phyloP scores from a whole-genome alignment of 768 basidiomycete genomes.

The Auriculariales sp. region DNA sequence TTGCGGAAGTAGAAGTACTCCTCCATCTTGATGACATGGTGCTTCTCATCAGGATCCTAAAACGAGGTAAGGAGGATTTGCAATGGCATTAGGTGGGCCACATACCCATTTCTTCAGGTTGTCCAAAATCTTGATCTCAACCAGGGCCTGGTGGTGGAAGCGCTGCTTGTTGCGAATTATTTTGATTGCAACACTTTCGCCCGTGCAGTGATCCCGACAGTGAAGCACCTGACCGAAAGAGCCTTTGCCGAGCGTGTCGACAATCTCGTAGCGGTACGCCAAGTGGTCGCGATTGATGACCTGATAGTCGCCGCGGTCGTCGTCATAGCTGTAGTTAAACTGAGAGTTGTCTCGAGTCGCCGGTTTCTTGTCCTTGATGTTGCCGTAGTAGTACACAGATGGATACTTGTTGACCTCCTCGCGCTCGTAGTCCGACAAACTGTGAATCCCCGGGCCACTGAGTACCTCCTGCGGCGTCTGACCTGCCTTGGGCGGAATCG shows the following conservation, averaged over 20 bases:
- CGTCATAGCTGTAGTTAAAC: conserved; percentile 93
- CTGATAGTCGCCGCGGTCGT: conserved; percentile 94
- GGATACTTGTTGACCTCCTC: conserved; percentile 85
- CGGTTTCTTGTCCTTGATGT: conserved; percentile 67
- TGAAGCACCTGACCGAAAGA: conserved; percentile 96
- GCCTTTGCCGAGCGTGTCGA: conserved; percentile 89
- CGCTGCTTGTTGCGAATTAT: conserved; percentile 99
- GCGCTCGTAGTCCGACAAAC: conserved; percentile 76
- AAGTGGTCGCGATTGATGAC: conserved; percentile 86
- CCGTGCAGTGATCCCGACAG: conserved; percentile 90
- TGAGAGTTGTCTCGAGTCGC: conserved; percentile 56
- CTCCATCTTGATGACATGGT: conserved; percentile 95
- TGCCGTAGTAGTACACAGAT: conserved; percentile 69
- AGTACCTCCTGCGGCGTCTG: conserved; percentile 60
- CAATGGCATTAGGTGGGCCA: conserved; percentile 4
- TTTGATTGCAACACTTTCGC: conserved; percentile 95
- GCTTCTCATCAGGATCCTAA: conserved; percentile 91
- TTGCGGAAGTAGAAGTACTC: conserved; percentile 97
- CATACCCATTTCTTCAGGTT: conserved; percentile 94
- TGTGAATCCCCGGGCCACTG: conserved; percentile 47
- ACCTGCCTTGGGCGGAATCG: conserved; percentile 52
- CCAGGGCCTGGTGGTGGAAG: conserved; percentile 94
- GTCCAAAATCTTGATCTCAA: conserved; percentile 98
- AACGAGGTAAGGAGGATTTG: conserved; percentile 4
- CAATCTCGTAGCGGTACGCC: conserved; percentile 90